phyloP scores from a whole-genome alignment of 768 basidiomycete genomes.

The Tubosaeta brunneosetosa region DNA sequence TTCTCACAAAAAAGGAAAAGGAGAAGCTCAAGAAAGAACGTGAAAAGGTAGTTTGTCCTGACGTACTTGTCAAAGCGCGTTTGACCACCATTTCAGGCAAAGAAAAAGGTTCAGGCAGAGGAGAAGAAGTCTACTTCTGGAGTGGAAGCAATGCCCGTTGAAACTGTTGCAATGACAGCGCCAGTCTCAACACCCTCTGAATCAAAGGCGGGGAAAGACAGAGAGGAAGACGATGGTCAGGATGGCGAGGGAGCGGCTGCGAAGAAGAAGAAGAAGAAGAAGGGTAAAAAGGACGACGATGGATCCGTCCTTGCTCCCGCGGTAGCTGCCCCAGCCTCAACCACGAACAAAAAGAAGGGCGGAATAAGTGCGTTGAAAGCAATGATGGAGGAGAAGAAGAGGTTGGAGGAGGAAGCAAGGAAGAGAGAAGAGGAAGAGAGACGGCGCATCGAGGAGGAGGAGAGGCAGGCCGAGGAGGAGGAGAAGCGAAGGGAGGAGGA shows the following conservation, averaged over 20 bases:
- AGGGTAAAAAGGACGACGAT: slow-evolving; percentile 71
- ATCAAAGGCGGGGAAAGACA: slow-evolving; percentile 40
- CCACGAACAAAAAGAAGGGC: slow-evolving; percentile 63
- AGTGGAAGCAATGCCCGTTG: slow-evolving; percentile 29
- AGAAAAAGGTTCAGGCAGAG: slow-evolving; percentile 82
- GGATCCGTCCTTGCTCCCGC: slow-evolving; percentile 44
- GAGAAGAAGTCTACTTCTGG: slow-evolving; percentile 59
- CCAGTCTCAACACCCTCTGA: slow-evolving; percentile 27
- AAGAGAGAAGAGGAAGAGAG: slow-evolving; percentile 72
- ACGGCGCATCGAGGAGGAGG: slow-evolving; percentile 84
- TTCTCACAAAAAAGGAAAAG: slow-evolving; percentile 94
- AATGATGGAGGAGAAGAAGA: slow-evolving; percentile 89
- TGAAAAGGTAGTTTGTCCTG: slow-evolving; percentile 66
- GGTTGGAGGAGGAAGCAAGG: slow-evolving; percentile 79
- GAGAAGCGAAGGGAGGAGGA: slow-evolving; percentile 74
- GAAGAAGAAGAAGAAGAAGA: slow-evolving; percentile 85
- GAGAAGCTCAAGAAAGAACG: slow-evolving; percentile 95
- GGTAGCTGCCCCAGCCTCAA: slow-evolving; percentile 31
- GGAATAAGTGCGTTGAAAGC: slow-evolving; percentile 83
- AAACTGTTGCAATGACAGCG: slow-evolving; percentile 12
- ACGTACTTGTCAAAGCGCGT: slow-evolving; percentile 6
- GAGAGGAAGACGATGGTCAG: slow-evolving; percentile 64
- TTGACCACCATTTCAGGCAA: slow-evolving; percentile 40
- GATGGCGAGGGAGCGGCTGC: slow-evolving; percentile 44
- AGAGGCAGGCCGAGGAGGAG: slow-evolving; percentile 72